phyloP scores from a whole-genome alignment of 1,284 basidiomycete genomes.

The Inonotus obliquus region DNA sequence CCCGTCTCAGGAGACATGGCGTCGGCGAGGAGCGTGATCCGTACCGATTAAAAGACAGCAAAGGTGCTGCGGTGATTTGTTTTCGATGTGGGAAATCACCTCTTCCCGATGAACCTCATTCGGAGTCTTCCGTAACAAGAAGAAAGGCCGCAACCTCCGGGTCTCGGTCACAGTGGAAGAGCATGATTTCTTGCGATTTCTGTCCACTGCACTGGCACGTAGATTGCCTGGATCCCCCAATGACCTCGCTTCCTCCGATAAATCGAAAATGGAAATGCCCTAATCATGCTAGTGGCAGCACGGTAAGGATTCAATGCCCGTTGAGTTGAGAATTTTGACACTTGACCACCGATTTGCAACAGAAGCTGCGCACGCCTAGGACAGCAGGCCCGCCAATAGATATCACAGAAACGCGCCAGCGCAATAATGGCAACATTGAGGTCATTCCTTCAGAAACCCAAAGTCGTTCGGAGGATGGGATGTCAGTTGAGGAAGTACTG shows the following conservation, averaged over 20 bases:
- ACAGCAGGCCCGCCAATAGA: slow-evolving; percentile 63
- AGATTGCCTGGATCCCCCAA: slow-evolving; percentile 91
- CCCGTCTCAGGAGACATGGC: slow-evolving; percentile 70
- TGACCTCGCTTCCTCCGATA: slow-evolving; percentile 80
- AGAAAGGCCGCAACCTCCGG: slow-evolving; percentile 35
- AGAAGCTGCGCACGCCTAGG: slow-evolving; percentile 73
- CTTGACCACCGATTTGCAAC: slow-evolving; percentile 37
- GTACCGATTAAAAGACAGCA: slow-evolving; percentile 81
- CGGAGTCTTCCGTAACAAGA: slow-evolving; percentile 48
- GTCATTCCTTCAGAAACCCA: slow-evolving; percentile 66
- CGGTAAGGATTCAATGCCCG: slow-evolving; percentile 43
- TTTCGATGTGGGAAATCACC: slow-evolving; percentile 86
- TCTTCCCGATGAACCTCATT: slow-evolving; percentile 45
- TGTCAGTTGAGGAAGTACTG: slow-evolving; percentile 67
- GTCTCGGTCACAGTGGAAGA: slow-evolving; percentile 44
- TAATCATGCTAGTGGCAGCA: slow-evolving; percentile 81
- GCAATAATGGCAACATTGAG: slow-evolving; percentile 92
- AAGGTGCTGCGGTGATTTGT: slow-evolving; percentile 79
- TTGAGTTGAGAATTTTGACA: not conserved
- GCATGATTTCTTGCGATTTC: slow-evolving; percentile 92
- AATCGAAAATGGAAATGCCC: slow-evolving; percentile 99
- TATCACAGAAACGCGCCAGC: slow-evolving; percentile 61
- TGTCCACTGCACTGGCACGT: slow-evolving; percentile 96
- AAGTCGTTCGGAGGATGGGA: slow-evolving; percentile 36
- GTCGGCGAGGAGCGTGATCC: slow-evolving; percentile 91